A percentile compares a stretch with the other conserved stretches of the same genome.
These are phyloP conservation scores for Erodium moschatum DNA, from an alignment of 441 rosid species.

Conservation along the genomic window DNA sequence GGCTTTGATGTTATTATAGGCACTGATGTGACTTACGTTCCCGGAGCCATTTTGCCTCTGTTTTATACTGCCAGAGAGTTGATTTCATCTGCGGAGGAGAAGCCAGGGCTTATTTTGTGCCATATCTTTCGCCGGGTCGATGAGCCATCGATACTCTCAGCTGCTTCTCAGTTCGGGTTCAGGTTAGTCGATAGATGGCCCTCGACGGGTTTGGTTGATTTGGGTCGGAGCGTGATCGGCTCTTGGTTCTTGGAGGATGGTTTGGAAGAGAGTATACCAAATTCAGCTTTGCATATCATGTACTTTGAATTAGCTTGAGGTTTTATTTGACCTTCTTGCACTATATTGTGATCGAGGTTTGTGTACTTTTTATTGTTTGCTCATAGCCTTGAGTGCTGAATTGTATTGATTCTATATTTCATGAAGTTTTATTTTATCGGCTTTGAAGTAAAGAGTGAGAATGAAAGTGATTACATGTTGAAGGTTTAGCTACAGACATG, in stretches of 20 bases:
- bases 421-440: too few species aligned
- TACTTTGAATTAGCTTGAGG: constrained; percentile 43
- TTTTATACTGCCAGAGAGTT: constrained; percentile 67
- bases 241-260: constrained; percentile 48
- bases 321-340: background rate
- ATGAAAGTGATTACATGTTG: too few species aligned
- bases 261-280: constrained; percentile 26
- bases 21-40: constrained; percentile 63
- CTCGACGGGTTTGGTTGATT: constrained; percentile 18
- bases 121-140: constrained; percentile 69
- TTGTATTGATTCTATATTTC: background rate
- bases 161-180: constrained; percentile 61
- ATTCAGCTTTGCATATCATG: constrained; percentile 59
- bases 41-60: constrained; percentile 62
- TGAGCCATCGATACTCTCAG: constrained; percentile 53
- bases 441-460: too few species aligned
- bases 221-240: constrained; percentile 32
- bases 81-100: constrained; percentile 23
- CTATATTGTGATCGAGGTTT: background rate
- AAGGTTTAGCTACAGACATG: too few species aligned
- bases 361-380: background rate
- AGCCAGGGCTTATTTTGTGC: constrained; percentile 47
- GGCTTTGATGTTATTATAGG: constrained; percentile 76
- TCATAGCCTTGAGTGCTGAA: background rate
- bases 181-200: constrained; percentile 61